Conservation (phyloP, 352 stramenopile species). For the Achlya hypogyna region DNA sequence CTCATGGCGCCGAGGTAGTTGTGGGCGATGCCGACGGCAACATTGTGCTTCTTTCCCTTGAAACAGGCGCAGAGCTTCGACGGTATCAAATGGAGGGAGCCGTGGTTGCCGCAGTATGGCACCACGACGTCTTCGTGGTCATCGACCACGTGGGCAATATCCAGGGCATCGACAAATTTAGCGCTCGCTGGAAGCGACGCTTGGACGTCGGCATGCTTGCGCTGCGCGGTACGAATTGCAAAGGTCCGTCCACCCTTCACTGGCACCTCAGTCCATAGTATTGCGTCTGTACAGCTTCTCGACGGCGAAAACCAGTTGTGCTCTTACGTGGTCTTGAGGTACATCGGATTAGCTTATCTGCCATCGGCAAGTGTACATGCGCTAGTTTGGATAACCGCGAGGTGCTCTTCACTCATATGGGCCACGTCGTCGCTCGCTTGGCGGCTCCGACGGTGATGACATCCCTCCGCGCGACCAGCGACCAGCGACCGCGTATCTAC, state of each 20-base stretch:
- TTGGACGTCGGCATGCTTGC: not conserved
- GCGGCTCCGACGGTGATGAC: not conserved
- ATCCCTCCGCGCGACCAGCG: not conserved
- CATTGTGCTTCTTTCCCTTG: not conserved
- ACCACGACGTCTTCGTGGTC: slow-evolving; percentile 2
- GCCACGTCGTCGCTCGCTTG: not conserved
- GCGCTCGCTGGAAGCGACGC: slow-evolving; percentile 5
- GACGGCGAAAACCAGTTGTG: slow-evolving; percentile 13
- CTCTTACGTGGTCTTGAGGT: slow-evolving; percentile 17
- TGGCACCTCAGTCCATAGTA: not conserved
- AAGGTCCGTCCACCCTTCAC: not conserved
- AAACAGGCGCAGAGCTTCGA: slow-evolving; percentile 7
- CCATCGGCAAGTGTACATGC: not conserved
- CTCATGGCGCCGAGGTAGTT: not conserved
- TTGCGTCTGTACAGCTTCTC: slow-evolving; percentile 1
- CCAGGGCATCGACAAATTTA: slow-evolving; percentile 1
- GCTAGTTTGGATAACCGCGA: slow-evolving; percentile 12
- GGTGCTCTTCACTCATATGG: slow-evolving; percentile 1
- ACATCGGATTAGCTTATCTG: not conserved
- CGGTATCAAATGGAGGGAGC: slow-evolving; percentile 14
- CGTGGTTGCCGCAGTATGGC: slow-evolving; percentile 2
- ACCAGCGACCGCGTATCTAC: not conserved
- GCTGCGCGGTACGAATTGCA: not conserved
- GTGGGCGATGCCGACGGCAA: slow-evolving; percentile 1
- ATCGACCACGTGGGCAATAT: slow-evolving; percentile 16